Evolutionary conservation across 352 stramenopile species (phyloP).

Genomic region (Globisporangium canariense): DNA sequence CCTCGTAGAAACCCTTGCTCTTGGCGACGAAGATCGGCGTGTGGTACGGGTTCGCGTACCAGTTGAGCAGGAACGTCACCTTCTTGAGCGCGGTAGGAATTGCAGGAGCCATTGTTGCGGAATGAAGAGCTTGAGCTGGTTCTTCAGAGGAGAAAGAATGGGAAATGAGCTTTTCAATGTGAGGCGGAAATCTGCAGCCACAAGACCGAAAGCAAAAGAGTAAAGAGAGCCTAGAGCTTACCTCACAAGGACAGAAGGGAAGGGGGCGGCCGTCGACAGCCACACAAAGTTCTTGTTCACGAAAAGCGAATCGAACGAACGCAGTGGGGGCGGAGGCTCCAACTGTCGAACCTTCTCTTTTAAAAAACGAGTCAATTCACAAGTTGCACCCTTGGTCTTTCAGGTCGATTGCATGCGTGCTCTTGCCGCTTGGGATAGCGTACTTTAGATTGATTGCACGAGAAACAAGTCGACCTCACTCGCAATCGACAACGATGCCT

Average conservation of each 20-base stretch:
- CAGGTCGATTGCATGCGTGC: slow-evolving; percentile 3
- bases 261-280: not conserved
- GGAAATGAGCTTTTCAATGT: slow-evolving; percentile 8
- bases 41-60: slow-evolving; percentile 54
- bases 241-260: not conserved
- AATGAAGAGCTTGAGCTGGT: not conserved
- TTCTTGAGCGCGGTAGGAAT: slow-evolving; percentile 28
- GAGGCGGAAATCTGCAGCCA: not conserved
- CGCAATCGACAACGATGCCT: not conserved
- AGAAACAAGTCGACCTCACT: not conserved
- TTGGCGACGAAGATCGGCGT: slow-evolving; percentile 54
- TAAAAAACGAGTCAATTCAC: not conserved
- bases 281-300: not conserved
- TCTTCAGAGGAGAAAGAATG: slow-evolving; percentile 10
- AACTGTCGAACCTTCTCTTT: slow-evolving; percentile 8
- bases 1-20: slow-evolving; percentile 47
- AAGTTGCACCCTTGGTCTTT: not conserved
- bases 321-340: not conserved
- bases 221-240: not conserved
- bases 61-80: slow-evolving; percentile 49
- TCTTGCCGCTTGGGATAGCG: not conserved
- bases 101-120: slow-evolving; percentile 27
- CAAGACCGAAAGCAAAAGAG: not conserved
- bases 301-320: not conserved
- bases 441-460: not conserved